These are phyloP conservation scores for Penicillium alfredii DNA, from an alignment of 495 filamentous ascomycete genomes.

Conservation along the genomic window DNA sequence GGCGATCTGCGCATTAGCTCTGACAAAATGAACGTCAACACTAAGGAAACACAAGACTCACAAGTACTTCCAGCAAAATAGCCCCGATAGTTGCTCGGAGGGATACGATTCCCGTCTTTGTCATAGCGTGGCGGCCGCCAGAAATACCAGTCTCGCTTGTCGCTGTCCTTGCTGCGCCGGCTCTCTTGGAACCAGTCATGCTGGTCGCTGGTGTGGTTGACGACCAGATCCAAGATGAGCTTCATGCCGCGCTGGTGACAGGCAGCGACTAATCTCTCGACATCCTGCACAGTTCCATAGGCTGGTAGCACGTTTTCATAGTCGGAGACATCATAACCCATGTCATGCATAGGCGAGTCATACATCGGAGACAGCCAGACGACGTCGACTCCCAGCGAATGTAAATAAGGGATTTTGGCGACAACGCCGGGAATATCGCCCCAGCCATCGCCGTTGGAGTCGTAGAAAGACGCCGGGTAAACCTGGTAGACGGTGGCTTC, in stretches of 20 bases:
- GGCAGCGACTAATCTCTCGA: slow-evolving; percentile 44
- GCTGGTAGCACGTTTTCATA: slow-evolving; percentile 48
- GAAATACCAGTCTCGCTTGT: slow-evolving; percentile 55
- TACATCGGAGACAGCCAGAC: slow-evolving; percentile 52
- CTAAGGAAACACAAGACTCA: too few relatives aligned
- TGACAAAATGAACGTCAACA: not conserved
- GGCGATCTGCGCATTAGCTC: not conserved
- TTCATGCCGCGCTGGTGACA: slow-evolving; percentile 47
- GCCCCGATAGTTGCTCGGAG: slow-evolving; percentile 51
- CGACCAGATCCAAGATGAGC: slow-evolving; percentile 51
- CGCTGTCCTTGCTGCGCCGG: slow-evolving; percentile 34
- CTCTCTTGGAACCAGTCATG: slow-evolving; percentile 52
- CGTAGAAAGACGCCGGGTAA: slow-evolving; percentile 37
- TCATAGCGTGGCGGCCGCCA: slow-evolving; percentile 47
- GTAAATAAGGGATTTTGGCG: slow-evolving; percentile 48
- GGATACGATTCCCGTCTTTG: slow-evolving; percentile 38
- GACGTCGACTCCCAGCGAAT: slow-evolving; percentile 47
- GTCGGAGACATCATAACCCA: slow-evolving; percentile 52
- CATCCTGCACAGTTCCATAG: slow-evolving; percentile 49
- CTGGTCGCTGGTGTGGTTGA: slow-evolving; percentile 53
- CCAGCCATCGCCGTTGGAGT: slow-evolving; percentile 51
- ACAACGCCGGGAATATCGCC: slow-evolving; percentile 56
- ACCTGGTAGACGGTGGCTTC: slow-evolving; percentile 45
- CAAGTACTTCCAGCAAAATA: slow-evolving; percentile 48
- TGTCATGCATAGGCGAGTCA: slow-evolving; percentile 44